Base-by-base conservation (phyloP, 306 rosid species). In the Chamaecrista fasciculata region DNA sequence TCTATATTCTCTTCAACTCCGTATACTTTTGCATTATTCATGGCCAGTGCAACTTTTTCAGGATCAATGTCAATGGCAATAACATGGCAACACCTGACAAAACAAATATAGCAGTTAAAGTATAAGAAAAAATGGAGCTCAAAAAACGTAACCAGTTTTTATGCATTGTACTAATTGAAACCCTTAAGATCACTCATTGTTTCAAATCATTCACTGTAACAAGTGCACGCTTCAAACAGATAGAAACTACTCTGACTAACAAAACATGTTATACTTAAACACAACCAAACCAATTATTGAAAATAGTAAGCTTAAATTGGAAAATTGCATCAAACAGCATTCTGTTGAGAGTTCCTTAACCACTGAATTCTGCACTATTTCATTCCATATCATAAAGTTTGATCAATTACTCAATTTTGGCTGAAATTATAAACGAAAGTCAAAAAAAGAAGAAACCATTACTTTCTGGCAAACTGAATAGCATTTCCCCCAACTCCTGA, bases 31-130 rank as follows among this genome's bases (percentile, higher is more conserved):
- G 83, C 83, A 69, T 79, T 79, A 48, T 79, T 62, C 53, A 55
- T 29, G 3, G 83, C 83, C 64, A 79, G 62, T 26, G 25, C 52
- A 52, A 79, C 65, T 29, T 21, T 74, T 26, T 23, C 50, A n/a
- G 83, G 79, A 69, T 74, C 71, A 39, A 69, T 79, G 58, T 79
- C 83, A 25, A 79, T 69, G 23, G 83, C 83, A 56, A 79, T 70
- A 55, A 79, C 76, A 62, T 48, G 74, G 48, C 31, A 56, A 33
- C 79, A 29, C 82, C 82, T 78, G 51, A 59, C 19, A 52, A 62
- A 72, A 43, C 4, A 29, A 19, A 66, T 21, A 46, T 16, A 63
- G 6, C 25, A 43, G 50, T 53, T 9, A 51, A 24, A 42, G 36
- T 49, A 8, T 36, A 16, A 57, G 74, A 12, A 31, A 2, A 25